Evolutionary conservation across 2,329 filamentous ascomycete species (phyloP).

Genomic region (Aspergillus thermomutatus): DNA sequence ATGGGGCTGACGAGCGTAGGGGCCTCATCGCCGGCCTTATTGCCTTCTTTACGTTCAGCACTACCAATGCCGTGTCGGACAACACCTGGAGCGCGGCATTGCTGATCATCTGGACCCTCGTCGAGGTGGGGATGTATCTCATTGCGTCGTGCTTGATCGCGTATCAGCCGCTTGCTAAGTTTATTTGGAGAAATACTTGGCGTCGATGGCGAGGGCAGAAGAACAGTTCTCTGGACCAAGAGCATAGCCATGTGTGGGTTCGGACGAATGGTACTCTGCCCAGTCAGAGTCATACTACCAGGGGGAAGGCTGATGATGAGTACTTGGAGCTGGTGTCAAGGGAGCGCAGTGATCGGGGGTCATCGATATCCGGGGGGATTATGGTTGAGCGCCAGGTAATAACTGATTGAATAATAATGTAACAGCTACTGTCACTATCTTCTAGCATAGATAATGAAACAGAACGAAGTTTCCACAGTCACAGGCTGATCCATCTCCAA

Average conservation of each 20-base stretch:
- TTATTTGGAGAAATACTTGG: background rate
- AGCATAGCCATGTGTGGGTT: background rate
- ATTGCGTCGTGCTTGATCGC: slow-evolving; percentile 1
- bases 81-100: background rate
- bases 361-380: background rate
- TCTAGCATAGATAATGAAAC: background rate
- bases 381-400: background rate
- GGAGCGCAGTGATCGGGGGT: background rate
- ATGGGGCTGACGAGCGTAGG: background rate
- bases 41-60: background rate
- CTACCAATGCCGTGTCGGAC: background rate
- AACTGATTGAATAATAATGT: background rate
- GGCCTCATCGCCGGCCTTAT: slow-evolving; percentile 1
- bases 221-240: background rate
- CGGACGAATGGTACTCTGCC: background rate
- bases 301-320: background rate
- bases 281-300: background rate
- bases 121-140: slow-evolving; percentile 1
- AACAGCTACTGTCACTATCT: background rate
- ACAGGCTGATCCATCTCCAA: too few species aligned
- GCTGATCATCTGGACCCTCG: background rate
- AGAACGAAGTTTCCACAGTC: background rate
- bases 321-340: background rate
- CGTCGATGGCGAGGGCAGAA: background rate
- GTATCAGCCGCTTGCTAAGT: background rate